phyloP scores from a whole-genome alignment of 345 rosid genomes.

The Adansonia digitata region DNA sequence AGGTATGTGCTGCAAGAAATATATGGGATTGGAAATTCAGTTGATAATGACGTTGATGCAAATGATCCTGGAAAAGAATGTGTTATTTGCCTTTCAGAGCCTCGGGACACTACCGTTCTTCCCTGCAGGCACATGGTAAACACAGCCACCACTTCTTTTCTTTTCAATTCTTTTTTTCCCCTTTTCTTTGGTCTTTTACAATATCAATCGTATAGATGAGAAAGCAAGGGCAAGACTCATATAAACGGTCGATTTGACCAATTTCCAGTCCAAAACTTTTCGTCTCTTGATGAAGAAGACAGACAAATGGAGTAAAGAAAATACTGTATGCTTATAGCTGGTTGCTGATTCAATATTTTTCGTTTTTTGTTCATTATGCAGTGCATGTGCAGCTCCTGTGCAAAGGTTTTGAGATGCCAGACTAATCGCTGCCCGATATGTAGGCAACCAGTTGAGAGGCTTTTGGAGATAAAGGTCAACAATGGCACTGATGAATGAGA shows the following conservation, averaged over 20 bases:
- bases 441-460: constrained; percentile 93
- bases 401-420: constrained; percentile 89
- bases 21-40: constrained; percentile 84
- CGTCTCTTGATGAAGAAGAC: background rate
- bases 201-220: background rate
- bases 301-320: background rate
- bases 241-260: background rate
- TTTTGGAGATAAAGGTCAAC: constrained; percentile 81
- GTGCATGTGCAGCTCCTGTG: constrained; percentile 99
- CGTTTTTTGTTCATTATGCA: constrained; percentile 28
- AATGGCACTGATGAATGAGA: constrained; percentile 42
- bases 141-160: background rate
- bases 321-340: background rate
- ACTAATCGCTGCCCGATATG: constrained; percentile 90
- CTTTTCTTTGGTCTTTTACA: background rate
- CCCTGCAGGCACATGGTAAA: constrained; percentile 97
- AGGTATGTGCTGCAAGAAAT: constrained; percentile 94
- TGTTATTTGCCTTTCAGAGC: constrained; percentile 89
- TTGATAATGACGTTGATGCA: constrained; percentile 59
- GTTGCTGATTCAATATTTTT: background rate
- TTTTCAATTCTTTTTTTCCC: background rate
- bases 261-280: background rate
- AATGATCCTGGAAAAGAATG: constrained; percentile 89
- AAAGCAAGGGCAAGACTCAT: background rate
- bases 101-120: constrained; percentile 89